Base-by-base conservation (phyloP, 148 eudicot genomes). In the Rhododendron ferrugineum region DNA sequence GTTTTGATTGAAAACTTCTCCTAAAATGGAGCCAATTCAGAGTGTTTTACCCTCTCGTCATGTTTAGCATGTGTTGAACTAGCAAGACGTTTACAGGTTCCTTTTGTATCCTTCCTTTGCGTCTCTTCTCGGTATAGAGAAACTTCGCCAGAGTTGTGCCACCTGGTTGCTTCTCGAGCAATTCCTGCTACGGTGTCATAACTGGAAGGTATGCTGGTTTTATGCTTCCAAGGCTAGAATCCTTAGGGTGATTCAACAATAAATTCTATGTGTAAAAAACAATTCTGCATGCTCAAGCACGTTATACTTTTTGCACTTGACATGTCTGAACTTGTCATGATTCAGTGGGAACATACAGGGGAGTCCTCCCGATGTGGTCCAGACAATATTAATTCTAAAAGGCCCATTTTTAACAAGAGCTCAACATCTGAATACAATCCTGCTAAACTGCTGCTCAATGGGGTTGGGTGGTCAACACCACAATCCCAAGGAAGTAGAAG, bases 161-260 rank as follows among this genome's bases (percentile, higher is more conserved):
- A 94, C 99, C 23, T 97, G 99, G 99, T 90, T 97, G 93, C 95
- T 95, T 90, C 93, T 97, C 86, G 99, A 97, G 88, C 95, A 95
- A 81, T 92, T 91, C 91, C 98, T 97, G 84, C 87, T 94, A 81
- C 89, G 92, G 77, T 86, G 77, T 78, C 92, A 95, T 88, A 92
- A 94, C 42, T 97, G 99, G 99, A 95, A 93, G 96, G 99, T 97
- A 83, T 85, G 85, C 62, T 84, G 47, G 32, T 92, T 88, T 44
- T 62, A 40, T 85, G 46, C 50, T 85, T 81, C n/a, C 49, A 2
- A 20, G 78, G 49, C 70, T 49, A 85, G 47, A 32, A 79, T 20
- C 26, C 49, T 44, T 85, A 64, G 44, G 37, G 75, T 23, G 81
- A 20, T 86, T 7, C 62, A 26, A 58, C 6, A 26, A 16, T 34